Evolutionary conservation across 306 rosid species (phyloP).

Genomic region (Hippophae rhamnoides): DNA sequence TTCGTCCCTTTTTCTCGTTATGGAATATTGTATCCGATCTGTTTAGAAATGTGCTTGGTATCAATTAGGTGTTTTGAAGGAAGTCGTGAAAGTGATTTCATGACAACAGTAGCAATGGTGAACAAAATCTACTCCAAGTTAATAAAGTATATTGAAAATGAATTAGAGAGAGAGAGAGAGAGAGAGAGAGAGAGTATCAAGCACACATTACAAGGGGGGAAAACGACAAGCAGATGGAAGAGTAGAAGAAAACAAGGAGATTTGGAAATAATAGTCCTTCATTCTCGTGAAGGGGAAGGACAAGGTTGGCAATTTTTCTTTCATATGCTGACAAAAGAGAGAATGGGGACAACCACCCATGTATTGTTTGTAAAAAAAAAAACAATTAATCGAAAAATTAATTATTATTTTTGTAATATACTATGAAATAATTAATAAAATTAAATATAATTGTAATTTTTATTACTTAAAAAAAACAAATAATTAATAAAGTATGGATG

Average conservation of each 20-base stretch:
- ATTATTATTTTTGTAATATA: no score
- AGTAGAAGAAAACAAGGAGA: slow-evolving; percentile 48
- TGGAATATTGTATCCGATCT: slow-evolving; percentile 28
- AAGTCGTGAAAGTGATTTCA: slow-evolving; percentile 36
- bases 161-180: slow-evolving; percentile 4
- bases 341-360: slow-evolving; percentile 23
- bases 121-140: slow-evolving; percentile 32
- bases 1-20: slow-evolving; percentile 13
- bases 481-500: no score
- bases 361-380: slow-evolving; percentile 12
- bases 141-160: background rate
- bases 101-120: slow-evolving; percentile 24
- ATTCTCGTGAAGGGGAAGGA: slow-evolving; percentile 61
- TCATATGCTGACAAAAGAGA: slow-evolving; percentile 30
- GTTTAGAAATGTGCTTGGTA: slow-evolving; percentile 14
- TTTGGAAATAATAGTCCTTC: slow-evolving; percentile 55
- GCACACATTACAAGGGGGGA: slow-evolving; percentile 63
- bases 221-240: slow-evolving; percentile 68
- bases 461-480: no score
- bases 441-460: no score
- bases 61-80: slow-evolving; percentile 16
- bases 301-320: slow-evolving; percentile 24
- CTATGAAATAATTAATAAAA: no score
- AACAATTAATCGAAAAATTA: background rate
- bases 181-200: slow-evolving; percentile 25